A percentile compares a stretch with the other conserved stretches of the same genome.
Conservation (phyloP, 2,329 filamentous ascomycete genomes). For the Hortaea werneckii region DNA sequence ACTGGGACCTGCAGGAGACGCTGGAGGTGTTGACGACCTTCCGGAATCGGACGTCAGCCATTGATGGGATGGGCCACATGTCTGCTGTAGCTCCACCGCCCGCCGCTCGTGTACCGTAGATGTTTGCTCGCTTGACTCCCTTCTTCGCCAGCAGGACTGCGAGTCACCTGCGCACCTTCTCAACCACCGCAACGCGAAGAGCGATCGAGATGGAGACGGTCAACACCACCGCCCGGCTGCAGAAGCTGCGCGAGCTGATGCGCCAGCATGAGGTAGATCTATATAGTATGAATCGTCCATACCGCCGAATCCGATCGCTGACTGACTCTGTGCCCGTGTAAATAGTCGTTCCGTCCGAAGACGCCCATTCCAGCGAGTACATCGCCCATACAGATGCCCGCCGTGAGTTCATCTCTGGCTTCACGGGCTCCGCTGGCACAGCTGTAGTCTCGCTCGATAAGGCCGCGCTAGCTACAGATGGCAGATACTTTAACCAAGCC, state of each 20-base stretch:
- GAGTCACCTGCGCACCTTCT: neutral
- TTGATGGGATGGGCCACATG: too few relatives aligned
- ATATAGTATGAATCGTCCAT: slow-evolving; percentile 57
- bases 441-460: slow-evolving; percentile 79
- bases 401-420: slow-evolving; percentile 84
- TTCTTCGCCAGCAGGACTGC: neutral
- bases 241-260: slow-evolving; percentile 75
- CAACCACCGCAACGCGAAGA: slow-evolving; percentile 2
- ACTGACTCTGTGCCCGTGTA: slow-evolving; percentile 18
- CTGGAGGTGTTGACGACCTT: too few relatives aligned
- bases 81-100: too few relatives aligned
- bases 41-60: too few relatives aligned
- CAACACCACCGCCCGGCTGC: slow-evolving; percentile 66
- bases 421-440: slow-evolving; percentile 88
- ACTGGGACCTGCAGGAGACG: too few relatives aligned
- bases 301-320: slow-evolving; percentile 23
- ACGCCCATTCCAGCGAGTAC: slow-evolving; percentile 95
- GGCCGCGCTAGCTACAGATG: slow-evolving; percentile 86
- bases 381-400: slow-evolving; percentile 91
- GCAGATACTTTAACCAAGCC: slow-evolving; percentile 96
- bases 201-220: slow-evolving; percentile 60
- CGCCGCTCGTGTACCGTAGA: neutral
- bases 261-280: slow-evolving; percentile 75
- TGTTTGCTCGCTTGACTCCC: neutral
- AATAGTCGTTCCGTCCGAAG: slow-evolving; percentile 87